Evolutionary conservation across 371 early-diverging fungal genomes (phyloP).

Genomic region (Actinomortierella ambigua): DNA sequence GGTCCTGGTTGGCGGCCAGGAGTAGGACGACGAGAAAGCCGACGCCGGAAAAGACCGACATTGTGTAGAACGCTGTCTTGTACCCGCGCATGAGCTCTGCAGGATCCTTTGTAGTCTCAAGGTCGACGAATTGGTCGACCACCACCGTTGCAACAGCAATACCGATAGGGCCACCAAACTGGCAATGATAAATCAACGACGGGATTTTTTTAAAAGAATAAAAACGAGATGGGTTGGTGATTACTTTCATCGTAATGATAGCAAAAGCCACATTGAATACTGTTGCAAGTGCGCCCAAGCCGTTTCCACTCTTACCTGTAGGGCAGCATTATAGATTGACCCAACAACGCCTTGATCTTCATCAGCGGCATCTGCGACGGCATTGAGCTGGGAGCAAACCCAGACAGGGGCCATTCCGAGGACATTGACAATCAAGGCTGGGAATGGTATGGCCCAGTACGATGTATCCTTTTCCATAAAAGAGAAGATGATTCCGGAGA

Average conservation of each 20-base stretch:
- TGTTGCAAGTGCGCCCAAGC: no score
- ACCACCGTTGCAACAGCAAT: slow-evolving; percentile 24
- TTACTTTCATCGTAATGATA: no score
- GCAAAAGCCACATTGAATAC: no score
- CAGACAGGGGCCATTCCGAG: slow-evolving; percentile 9
- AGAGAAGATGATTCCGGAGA: slow-evolving; percentile 9
- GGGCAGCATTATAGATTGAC: no score
- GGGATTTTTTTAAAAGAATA: no score
- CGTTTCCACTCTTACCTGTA: no score
- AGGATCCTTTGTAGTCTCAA: background rate
- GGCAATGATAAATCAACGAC: background rate
- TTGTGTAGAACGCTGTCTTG: slow-evolving; percentile 16
- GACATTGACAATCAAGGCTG: slow-evolving; percentile 15
- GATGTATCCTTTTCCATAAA: slow-evolving; percentile 9
- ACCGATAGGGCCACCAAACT: slow-evolving; percentile 25
- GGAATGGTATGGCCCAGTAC: slow-evolving; percentile 21
- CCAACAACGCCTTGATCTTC: slow-evolving; percentile 27
- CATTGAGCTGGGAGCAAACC: slow-evolving; percentile 19
- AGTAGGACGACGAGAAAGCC: slow-evolving; percentile 13
- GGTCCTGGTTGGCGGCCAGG: slow-evolving; percentile 19
- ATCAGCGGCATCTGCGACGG: slow-evolving; percentile 17
- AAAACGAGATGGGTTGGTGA: no score
- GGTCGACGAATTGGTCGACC: slow-evolving; percentile 11
- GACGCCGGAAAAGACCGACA: slow-evolving; percentile 13
- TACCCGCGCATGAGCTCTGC: slow-evolving; percentile 16